Conservation (phyloP, 139 green algal species). For the Astrephomene gubernaculifera region DNA sequence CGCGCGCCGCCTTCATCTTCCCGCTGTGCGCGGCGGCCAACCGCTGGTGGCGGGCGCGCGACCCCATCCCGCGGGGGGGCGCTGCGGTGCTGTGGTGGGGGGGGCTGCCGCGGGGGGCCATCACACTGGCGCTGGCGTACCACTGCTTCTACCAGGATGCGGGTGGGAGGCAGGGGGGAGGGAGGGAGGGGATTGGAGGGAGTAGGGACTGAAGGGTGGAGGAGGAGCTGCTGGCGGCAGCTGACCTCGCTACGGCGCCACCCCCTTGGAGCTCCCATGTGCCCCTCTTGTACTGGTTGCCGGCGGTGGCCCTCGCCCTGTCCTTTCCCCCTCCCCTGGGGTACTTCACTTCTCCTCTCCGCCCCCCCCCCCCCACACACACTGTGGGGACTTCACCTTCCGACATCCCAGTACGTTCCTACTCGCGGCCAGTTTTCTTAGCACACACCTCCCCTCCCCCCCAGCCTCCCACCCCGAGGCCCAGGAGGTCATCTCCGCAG, state of each 20-base stretch:
- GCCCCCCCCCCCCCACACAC: neutral
- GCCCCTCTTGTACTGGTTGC: no score
- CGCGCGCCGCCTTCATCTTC: constrained; percentile 30
- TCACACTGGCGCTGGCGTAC: constrained; percentile 53
- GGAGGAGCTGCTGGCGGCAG: no score
- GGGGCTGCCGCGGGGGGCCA: constrained; percentile 43
- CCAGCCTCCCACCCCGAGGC: constrained; percentile 2
- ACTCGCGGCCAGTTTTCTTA: no score
- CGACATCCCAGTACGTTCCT: no score
- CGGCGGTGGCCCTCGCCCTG: no score
- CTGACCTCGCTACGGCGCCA: no score
- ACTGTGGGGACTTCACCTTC: no score
- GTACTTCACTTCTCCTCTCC: no score
- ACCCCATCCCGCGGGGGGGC: neutral
- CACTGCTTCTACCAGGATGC: constrained; percentile 42
- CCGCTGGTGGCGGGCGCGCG: neutral
- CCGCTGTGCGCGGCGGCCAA: constrained; percentile 1
- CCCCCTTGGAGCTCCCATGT: no score
- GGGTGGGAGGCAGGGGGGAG: neutral
- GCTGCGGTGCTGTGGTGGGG: constrained; percentile 39
- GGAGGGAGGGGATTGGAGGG: neutral
- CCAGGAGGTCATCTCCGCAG: constrained; percentile 22
- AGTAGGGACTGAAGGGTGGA: no score
- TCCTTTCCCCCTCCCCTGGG: neutral
- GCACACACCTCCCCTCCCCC: no score